phyloP scores from a whole-genome alignment of 257 asterid species.

The Euphrasia confusa region DNA sequence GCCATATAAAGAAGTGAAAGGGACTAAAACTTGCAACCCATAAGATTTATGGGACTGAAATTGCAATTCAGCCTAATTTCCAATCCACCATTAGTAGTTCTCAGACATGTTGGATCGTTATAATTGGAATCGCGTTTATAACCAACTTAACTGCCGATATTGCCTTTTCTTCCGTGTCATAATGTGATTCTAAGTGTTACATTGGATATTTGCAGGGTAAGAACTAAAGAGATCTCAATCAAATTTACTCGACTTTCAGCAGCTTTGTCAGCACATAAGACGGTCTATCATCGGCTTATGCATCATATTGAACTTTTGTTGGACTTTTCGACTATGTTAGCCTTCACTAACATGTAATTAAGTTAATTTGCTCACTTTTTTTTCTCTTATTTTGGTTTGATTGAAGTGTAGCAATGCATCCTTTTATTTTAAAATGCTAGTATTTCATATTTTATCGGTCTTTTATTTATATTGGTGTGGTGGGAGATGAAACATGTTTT shows the following conservation, averaged over 20 bases:
- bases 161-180: too few species aligned
- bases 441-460: background rate
- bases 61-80: too few species aligned
- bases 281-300: conserved; percentile 14
- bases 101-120: too few species aligned
- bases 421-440: background rate
- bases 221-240: conserved; percentile 28
- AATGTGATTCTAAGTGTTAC: too few species aligned
- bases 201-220: conserved; percentile 44
- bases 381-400: background rate
- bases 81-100: too few species aligned
- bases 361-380: background rate
- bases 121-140: too few species aligned
- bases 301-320: conserved; percentile 6
- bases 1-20: too few species aligned
- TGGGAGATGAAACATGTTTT: background rate
- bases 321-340: conserved; percentile 14
- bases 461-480: background rate
- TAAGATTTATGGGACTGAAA: too few species aligned
- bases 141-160: too few species aligned
- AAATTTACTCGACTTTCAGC: too few species aligned
- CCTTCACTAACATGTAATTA: conserved; percentile 18
- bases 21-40: too few species aligned
- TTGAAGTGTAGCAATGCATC: background rate
- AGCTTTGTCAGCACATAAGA: background rate